These are phyloP conservation scores for Sporothrix luriei DNA, from an alignment of 2,329 filamentous ascomycete genomes.

Conservation along the genomic window DNA sequence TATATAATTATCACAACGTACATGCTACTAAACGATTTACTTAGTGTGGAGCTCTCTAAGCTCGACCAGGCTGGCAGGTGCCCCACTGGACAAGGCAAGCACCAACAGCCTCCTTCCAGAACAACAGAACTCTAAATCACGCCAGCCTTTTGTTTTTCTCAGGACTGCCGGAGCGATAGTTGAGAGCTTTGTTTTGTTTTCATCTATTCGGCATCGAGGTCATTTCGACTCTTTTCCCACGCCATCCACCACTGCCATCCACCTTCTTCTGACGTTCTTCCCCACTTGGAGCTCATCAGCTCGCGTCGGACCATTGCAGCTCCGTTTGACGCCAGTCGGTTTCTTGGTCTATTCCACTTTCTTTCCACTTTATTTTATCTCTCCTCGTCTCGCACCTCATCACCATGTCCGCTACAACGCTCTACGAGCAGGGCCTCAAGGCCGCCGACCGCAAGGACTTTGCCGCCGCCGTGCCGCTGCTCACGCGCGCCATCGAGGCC, in stretches of 20 bases:
- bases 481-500: constrained; percentile 66
- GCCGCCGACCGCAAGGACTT: constrained; percentile 67
- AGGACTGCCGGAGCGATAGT: background rate
- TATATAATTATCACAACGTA: background rate
- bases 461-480: constrained; percentile 66
- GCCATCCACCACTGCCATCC: no score
- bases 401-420: constrained; percentile 57
- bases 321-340: background rate
- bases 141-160: background rate
- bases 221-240: background rate
- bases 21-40: background rate
- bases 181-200: background rate
- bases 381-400: no score
- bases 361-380: background rate
- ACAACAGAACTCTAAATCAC: background rate
- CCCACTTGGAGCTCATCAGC: background rate
- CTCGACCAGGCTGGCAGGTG: constrained; percentile 9
- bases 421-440: constrained; percentile 61
- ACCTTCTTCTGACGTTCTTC: background rate
- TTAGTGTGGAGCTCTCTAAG: background rate
- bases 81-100: constrained; percentile 11
- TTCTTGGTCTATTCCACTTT: background rate
- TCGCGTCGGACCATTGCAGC: background rate
- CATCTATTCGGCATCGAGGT: no score
- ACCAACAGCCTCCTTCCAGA: background rate